Evolutionary conservation across 2,329 filamentous ascomycete genomes (phyloP), one percentile per base, ranked within the genome.

Genomic region (Ophiostoma piceae): DNA sequence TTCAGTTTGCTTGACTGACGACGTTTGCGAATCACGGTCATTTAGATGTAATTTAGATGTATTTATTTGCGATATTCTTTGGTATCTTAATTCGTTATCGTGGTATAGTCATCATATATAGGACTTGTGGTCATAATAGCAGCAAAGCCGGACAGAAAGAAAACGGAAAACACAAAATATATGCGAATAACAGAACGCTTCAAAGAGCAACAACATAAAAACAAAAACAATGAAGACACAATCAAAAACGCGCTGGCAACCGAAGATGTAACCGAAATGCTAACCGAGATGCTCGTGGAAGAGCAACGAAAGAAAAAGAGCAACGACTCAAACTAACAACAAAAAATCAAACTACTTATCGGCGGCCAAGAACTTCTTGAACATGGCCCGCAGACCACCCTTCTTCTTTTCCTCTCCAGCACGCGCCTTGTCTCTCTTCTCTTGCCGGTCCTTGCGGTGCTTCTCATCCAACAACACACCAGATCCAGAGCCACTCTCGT

Each of bases 361-460:
- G 4, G 60, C 43, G 11, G 69, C 67, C 26, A 73, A 68, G 7
- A 74, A 66, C 68, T 71, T 72, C 67, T 72, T 72, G 57, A 75
- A 69, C 1, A 73, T 72, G 7, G 67, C 68, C 16, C 73, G 71
- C 26, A 75, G 22, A 3, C 74, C 67, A n/a, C 64, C 41, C 37
- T 66, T 66, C 60, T 71, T 72, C 68, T 71, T 72, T 39, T 73
- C 71, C 7, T 71, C 72, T 47, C 66, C 69, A 16, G 71, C 32
- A 57, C 68, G 71, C 29, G 70, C 72, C 67, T 65, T 64, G 14
- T 73, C 74, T 22, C 73, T 71, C 72, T 69, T 72, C 69, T 73
- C 73, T 60, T 68, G 72, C 19, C 74, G 72, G 16, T 73, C 73
- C 32, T 66, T 68, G 60, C 74, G 74, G 70, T 74, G 74, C 54